Evolutionary conservation across 768 basidiomycete species (phyloP), one percentile per base, ranked within the genome.

Genomic region (Clitopilus hobsonii): DNA sequence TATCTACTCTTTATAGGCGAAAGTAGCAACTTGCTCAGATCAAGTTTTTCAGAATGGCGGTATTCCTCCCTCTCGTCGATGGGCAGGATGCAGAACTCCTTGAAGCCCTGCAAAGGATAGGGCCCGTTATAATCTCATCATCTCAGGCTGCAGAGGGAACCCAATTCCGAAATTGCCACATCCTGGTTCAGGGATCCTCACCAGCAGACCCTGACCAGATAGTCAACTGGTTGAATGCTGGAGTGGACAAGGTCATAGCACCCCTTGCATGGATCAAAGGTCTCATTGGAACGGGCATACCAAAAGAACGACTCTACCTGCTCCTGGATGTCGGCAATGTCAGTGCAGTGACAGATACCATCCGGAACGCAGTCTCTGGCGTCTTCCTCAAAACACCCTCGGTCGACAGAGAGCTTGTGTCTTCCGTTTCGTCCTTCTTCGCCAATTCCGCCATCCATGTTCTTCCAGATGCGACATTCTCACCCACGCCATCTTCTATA

Each of bases 171-270:
- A 69, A 72, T 57, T 73, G 70, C 24, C 84, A 81, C 59, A 65
- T 90, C 25, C 75, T 88, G 49, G 72, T 85, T 60, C 83, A 90
- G 53, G 67, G 76, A 53, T 71, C 74, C 59, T 56, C 69, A 13
- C 64, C 77, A 10, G 62, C 75, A 41, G 73, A 79, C 50, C 52
- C 78, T n/a, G 85, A 88, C 53, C 72, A 80, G 22, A 74, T 85
- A 61, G 74, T 83, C 54, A 70, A 80, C 20, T 80, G 76, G 75
- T 81, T 99, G 26, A 91, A 98, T 69, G 72, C 73, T 20, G 94
- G 95, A 22, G 83, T 86, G 1, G 81, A 86, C 61, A 94, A 91
- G 69, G 77, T 94, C 63, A 84, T 97, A 32, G 77, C 94, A 0
- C 80, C 86, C 18, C 77, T 84, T 38, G 69, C 82, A n/a, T 77